Evolutionary conservation across 2,329 filamentous ascomycete species (phyloP).

Genomic region (Zasmidium angulare): DNA sequence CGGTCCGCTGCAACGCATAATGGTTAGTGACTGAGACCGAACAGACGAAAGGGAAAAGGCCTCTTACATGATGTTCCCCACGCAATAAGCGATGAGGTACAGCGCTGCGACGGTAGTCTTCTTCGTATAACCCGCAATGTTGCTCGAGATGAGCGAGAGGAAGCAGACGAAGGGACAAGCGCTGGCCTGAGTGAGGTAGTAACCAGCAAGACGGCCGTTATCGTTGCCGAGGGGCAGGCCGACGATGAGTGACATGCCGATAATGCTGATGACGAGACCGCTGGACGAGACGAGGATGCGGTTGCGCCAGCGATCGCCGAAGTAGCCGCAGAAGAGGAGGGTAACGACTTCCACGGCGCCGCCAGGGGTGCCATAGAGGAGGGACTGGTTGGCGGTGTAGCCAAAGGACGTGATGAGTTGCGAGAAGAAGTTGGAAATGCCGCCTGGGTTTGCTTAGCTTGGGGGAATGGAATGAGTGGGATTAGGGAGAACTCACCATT

Average conservation of each 20-base stretch:
- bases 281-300: slow-evolving; percentile 57
- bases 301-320: slow-evolving; percentile 58
- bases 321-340: slow-evolving; percentile 55
- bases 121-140: slow-evolving; percentile 60
- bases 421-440: slow-evolving; percentile 62
- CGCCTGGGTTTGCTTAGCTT: slow-evolving; percentile 34
- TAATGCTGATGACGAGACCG: slow-evolving; percentile 54
- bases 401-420: slow-evolving; percentile 64
- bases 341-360: slow-evolving; percentile 65
- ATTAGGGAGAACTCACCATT: slow-evolving; percentile 43
- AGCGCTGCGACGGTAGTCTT: slow-evolving; percentile 59
- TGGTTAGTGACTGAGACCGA: not conserved
- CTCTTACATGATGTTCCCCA: slow-evolving; percentile 41
- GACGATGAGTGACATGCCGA: slow-evolving; percentile 65
- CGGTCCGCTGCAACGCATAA: slow-evolving; percentile 33
- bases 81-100: slow-evolving; percentile 54
- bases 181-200: slow-evolving; percentile 63
- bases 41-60: not conserved
- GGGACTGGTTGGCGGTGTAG: slow-evolving; percentile 61
- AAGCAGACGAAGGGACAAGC: slow-evolving; percentile 65
- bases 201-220: slow-evolving; percentile 60
- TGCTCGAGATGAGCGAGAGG: slow-evolving; percentile 62
- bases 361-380: slow-evolving; percentile 65
- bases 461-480: not conserved
- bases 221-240: slow-evolving; percentile 60